Evolutionary conservation across 176 grass and related monocot genomes (phyloP).

Genomic region (Metroxylon sagu): DNA sequence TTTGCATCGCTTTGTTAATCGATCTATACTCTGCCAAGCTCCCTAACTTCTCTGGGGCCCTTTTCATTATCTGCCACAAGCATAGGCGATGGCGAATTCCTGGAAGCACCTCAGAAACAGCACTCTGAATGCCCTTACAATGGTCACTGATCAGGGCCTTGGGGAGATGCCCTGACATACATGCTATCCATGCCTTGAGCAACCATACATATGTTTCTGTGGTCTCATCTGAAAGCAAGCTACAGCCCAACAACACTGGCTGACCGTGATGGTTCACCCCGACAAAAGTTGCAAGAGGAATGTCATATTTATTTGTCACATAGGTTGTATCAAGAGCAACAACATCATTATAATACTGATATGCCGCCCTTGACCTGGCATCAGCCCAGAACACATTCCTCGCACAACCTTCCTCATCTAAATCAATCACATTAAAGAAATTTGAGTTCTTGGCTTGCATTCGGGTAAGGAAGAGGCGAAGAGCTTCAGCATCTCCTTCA

Average conservation of each 20-base stretch:
- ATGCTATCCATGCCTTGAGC: conserved; percentile 26
- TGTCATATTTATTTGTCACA: conserved; percentile 61
- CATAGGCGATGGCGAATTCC: conserved; percentile 72
- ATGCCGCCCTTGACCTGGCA: conserved; percentile 74
- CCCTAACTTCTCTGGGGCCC: conserved; percentile 50
- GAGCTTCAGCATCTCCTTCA: conserved; percentile 73
- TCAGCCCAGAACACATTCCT: conserved; percentile 89
- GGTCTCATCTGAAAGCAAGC: conserved; percentile 58
- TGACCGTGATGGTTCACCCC: conserved; percentile 95
- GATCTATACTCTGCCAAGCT: conserved; percentile 62
- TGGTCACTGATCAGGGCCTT: conserved; percentile 28
- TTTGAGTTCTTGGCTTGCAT: conserved; percentile 95
- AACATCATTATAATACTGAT: conserved; percentile 78
- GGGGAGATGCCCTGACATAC: conserved; percentile 17
- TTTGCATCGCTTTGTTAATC: conserved; percentile 83
- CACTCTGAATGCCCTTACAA: conserved; percentile 13
- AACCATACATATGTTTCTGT: conserved; percentile 23
- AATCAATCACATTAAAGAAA: conserved; percentile 80
- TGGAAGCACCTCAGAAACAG: conserved; percentile 61
- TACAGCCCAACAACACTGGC: conserved; percentile 65
- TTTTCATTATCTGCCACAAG: conserved; percentile 88
- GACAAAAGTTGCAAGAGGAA: conserved; percentile 79
- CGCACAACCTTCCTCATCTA: conserved; percentile 66
- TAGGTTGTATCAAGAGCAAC: conserved; percentile 70
- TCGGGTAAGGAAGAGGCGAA: conserved; percentile 78